Base-by-base conservation (phyloP, 495 filamentous ascomycete species). In the Talaromyces liani region DNA sequence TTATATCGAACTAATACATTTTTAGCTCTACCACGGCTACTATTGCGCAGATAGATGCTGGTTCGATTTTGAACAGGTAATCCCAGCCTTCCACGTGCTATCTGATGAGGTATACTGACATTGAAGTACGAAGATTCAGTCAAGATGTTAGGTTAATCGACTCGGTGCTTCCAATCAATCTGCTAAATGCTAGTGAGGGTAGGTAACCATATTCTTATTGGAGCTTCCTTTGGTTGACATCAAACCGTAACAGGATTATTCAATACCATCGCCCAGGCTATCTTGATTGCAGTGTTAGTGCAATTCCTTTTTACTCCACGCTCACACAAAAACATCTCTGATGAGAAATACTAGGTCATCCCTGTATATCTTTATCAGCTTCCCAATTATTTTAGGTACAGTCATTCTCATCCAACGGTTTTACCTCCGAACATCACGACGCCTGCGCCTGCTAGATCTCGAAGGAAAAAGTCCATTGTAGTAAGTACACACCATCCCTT, bases 351-450 rank as follows among this genome's bases (percentile, higher is more conserved):
- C n/a, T n/a, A n/a, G n/a, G 2, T 61, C 68, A 4, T 64, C 70
- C 14, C 68, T 75, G 1, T 78, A 68, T 56, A 66, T 69, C 0
- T 75, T 72, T 0, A 67, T 75, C 51, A 67, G 70, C 12, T 72
- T 76, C 39, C 76, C 77, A 1, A 33, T 73, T 27, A 61, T 72
- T 22, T 20, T 71, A 24, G 36, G 77, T 6, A 61, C 69, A 27
- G 61, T 80, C 4, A 80, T 74, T 49, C 25, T 75, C 3, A 68
- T 84, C 9, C 77, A 82, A 57, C 76, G 73, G 51, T 71, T 77
- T 31, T 85, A 85, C 61, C 73, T 85, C 0, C 72, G 79, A 20
- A 85, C 82, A 0, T 83, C 81, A 2, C 74, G 80, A 9, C 82
- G 84, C 65, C 67, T 85, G 3, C 79, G 82, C 12, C 67, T 84